Percentiles rank a stretch among this genome's conserved stretches.
Conservation (phyloP, 257 asterid species). For the Ilex aquifolium region DNA sequence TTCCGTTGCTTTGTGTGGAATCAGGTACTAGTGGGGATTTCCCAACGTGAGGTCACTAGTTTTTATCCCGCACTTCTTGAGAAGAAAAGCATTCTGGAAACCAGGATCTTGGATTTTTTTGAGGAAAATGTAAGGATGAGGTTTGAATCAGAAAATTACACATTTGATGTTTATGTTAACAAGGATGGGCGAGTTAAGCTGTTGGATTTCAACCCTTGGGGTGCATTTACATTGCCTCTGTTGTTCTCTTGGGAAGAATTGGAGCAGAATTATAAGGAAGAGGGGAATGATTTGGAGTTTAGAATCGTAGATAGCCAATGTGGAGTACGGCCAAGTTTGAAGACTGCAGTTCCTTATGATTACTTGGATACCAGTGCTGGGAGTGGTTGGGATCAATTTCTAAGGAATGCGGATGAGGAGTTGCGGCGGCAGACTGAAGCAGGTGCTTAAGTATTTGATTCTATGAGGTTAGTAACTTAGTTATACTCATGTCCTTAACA, state of each 20-base stretch:
- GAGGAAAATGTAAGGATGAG: conserved; percentile 31
- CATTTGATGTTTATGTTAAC: conserved; percentile 72
- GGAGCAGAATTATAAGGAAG: conserved; percentile 40
- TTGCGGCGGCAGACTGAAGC: conserved; percentile 42
- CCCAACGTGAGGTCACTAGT: conserved; percentile 82
- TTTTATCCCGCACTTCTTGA: conserved; percentile 70
- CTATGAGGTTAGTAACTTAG: not conserved
- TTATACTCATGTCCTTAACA: too few relatives aligned
- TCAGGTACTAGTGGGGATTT: conserved; percentile 46
- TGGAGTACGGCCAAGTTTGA: conserved; percentile 82
- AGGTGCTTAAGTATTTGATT: conserved; percentile 35
- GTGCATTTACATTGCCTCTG: conserved; percentile 69
- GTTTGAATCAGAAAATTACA: conserved; percentile 54
- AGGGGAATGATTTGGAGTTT: conserved; percentile 35
- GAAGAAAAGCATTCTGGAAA: conserved; percentile 26
- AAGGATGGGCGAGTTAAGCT: conserved; percentile 64
- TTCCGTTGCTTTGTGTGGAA: conserved; percentile 69
- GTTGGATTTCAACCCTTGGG: conserved; percentile 93
- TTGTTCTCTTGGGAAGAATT: conserved; percentile 78
- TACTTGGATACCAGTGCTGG: conserved; percentile 74
- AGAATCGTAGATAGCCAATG: conserved; percentile 51
- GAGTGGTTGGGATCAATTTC: conserved; percentile 87
- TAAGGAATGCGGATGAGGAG: conserved; percentile 58
- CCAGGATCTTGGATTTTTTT: conserved; percentile 38
- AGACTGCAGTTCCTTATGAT: conserved; percentile 85